Conservation (phyloP, 148 eudicot species). For the Selenicereus undatus region DNA sequence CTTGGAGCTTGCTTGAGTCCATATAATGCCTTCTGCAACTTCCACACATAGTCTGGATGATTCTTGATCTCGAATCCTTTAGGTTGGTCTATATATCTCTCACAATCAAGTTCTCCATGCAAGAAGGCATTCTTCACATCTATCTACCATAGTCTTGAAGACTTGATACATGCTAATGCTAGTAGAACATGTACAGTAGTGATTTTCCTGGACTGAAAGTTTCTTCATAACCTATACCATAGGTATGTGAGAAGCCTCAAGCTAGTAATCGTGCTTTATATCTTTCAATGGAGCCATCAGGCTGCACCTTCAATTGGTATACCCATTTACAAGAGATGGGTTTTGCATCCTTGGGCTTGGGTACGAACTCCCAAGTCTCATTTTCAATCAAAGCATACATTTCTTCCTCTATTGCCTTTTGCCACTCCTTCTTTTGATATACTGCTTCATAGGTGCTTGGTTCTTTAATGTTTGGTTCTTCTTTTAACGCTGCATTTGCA, state of each 20-base stretch:
- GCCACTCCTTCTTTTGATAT: no score
- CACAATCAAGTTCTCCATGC: no score
- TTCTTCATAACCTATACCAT: not conserved
- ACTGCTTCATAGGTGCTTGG: no score
- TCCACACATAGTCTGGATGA: constrained; percentile 10
- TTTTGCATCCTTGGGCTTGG: no score
- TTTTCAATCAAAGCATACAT: no score
- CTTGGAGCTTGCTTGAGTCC: constrained; percentile 15
- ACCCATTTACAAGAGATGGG: no score
- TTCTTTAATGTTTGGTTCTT: no score
- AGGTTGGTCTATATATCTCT: constrained; percentile 18
- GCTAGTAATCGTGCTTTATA: not conserved
- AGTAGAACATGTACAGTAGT: no score
- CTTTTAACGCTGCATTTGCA: not conserved
- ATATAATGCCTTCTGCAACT: constrained; percentile 18
- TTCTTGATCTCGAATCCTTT: not conserved
- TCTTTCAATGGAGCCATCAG: not conserved
- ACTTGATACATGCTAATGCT: not conserved
- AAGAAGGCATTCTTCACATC: constrained; percentile 10
- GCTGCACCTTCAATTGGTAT: no score
- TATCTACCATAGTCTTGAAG: not conserved
- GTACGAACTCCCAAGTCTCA: no score
- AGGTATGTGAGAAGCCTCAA: no score
- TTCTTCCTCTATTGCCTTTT: no score
- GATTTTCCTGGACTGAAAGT: constrained; percentile 6